Conservation (phyloP, 208 protist genomes). For the Acanthamoeba sp. region DNA sequence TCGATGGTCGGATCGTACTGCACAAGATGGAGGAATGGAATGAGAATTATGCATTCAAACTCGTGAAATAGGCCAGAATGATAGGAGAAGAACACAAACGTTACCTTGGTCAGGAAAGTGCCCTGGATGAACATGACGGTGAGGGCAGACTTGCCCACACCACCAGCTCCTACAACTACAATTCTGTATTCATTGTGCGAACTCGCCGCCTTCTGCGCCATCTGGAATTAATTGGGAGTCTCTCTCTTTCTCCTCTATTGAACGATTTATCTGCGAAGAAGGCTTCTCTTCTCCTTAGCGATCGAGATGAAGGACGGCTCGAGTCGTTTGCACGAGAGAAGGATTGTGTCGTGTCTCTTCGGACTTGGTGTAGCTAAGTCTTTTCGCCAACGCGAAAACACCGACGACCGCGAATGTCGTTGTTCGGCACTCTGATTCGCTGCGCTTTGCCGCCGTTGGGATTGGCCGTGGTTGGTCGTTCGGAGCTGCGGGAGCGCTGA, state of each 20-base stretch:
- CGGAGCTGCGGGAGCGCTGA: not conserved
- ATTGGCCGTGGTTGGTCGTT: not conserved
- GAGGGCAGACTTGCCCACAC: constrained; percentile 74
- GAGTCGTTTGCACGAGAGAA: too few species aligned
- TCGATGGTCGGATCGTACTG: constrained; percentile 69
- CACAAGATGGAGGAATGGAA: not conserved
- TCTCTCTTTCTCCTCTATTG: too few species aligned
- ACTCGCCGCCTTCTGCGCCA: constrained; percentile 62
- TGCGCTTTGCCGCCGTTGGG: not conserved
- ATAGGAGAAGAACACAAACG: not conserved
- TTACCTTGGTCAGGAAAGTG: constrained; percentile 73
- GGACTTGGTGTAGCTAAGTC: not conserved
- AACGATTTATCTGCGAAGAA: too few species aligned
- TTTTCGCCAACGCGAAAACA: not conserved
- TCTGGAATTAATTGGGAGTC: too few species aligned
- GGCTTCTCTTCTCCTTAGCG: not conserved
- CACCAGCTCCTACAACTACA: constrained; percentile 77
- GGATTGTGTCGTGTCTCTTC: not conserved
- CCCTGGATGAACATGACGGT: constrained; percentile 77
- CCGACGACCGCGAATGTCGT: not conserved
- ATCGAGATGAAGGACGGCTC: not conserved
- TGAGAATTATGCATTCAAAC: not conserved
- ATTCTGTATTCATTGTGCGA: constrained; percentile 76
- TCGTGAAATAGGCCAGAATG: not conserved
- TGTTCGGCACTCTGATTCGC: constrained; percentile 2